phyloP scores from a whole-genome alignment of 2,329 filamentous ascomycete genomes.

The Botrytis elliptica region DNA sequence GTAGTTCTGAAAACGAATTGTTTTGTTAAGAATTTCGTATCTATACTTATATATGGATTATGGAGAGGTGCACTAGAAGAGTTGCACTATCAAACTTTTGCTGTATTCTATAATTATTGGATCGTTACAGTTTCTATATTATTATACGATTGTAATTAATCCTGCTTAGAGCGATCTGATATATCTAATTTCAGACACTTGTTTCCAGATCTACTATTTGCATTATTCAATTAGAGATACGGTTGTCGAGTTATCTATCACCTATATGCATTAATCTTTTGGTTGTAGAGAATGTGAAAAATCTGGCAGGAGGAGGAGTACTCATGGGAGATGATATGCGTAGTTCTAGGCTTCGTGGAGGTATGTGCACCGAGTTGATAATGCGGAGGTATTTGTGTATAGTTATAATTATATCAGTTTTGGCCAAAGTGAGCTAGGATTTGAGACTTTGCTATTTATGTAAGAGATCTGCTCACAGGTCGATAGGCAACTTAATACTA shows the following conservation, averaged over 20 bases:
- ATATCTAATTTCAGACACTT: neutral
- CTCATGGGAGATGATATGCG: neutral
- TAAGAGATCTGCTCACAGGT: too few relatives aligned
- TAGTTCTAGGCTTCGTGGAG: neutral
- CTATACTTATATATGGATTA: too few relatives aligned
- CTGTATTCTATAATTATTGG: too few relatives aligned
- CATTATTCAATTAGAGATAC: neutral
- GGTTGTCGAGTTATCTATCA: neutral
- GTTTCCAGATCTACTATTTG: neutral
- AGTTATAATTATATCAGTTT: neutral
- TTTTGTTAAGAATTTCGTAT: too few relatives aligned
- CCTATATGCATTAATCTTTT: neutral
- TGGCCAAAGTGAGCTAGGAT: neutral
- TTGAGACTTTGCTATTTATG: neutral
- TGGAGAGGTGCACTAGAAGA: too few relatives aligned
- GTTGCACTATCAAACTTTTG: too few relatives aligned
- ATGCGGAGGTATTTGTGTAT: neutral
- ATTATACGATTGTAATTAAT: too few relatives aligned
- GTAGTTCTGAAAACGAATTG: too few relatives aligned
- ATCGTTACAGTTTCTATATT: too few relatives aligned
- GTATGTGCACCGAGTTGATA: neutral
- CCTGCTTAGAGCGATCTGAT: too few relatives aligned
- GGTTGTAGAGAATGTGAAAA: neutral
- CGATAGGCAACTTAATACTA: too few relatives aligned
- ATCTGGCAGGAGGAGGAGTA: neutral